Conservation (phyloP, 257 asterid species). For the Solanum chmielewskii region DNA sequence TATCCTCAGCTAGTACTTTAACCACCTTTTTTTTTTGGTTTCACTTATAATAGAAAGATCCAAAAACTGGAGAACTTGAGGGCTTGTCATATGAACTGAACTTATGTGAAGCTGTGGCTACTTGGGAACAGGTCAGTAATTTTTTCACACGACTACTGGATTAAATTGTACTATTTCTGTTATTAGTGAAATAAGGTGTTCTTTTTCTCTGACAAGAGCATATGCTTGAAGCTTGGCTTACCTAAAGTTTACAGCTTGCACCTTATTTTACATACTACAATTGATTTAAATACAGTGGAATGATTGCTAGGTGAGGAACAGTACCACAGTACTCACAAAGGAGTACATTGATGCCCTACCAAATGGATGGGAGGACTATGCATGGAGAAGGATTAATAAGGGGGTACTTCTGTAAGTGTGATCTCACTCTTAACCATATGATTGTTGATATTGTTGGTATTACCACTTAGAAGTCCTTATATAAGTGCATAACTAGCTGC, state of each 20-base stretch:
- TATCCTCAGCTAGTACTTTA: background rate
- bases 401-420: constrained; percentile 78
- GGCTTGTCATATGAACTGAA: constrained; percentile 57
- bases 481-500: background rate
- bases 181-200: background rate
- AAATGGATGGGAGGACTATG: constrained; percentile 95
- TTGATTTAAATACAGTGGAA: constrained; percentile 73
- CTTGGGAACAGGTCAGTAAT: constrained; percentile 94
- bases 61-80: constrained; percentile 89
- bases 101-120: constrained; percentile 96
- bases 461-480: background rate
- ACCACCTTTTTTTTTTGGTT: background rate
- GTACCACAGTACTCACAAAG: constrained; percentile 76
- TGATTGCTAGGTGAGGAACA: constrained; percentile 87
- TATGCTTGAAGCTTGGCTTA: background rate
- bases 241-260: background rate
- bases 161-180: background rate
- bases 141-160: background rate
- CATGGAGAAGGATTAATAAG: constrained; percentile 94
- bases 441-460: background rate
- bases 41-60: constrained; percentile 65
- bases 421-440: background rate
- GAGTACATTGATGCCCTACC: constrained; percentile 95
- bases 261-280: constrained; percentile 24
- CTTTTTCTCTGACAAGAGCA: background rate